phyloP scores from a whole-genome alignment of 345 rosid genomes.

The Gynandropsis gynandra region DNA sequence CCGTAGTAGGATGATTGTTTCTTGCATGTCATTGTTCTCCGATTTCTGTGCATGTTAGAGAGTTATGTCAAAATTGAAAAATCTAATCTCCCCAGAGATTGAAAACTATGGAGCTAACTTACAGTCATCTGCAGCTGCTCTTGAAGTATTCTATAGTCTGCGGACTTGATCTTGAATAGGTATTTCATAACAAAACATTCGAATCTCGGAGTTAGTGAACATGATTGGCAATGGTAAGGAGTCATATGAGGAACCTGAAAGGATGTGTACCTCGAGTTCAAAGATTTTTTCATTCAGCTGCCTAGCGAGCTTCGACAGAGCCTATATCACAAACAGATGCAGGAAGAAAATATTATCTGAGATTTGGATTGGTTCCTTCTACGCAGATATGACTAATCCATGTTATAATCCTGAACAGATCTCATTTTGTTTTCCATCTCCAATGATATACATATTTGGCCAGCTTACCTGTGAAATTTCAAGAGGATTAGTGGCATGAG shows the following conservation, averaged over 20 bases:
- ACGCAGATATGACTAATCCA: not conserved
- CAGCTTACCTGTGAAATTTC: conserved; percentile 95
- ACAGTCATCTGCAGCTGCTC: conserved; percentile 94
- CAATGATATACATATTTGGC: no score
- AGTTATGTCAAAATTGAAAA: conserved; percentile 5
- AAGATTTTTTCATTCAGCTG: conserved; percentile 90
- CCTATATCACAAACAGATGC: conserved; percentile 37
- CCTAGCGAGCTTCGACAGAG: conserved; percentile 68
- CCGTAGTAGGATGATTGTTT: conserved; percentile 60
- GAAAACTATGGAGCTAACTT: conserved; percentile 6
- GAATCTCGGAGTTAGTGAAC: conserved; percentile 6
- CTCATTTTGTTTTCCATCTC: conserved; percentile 1
- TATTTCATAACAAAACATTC: conserved; percentile 27
- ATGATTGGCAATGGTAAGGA: conserved; percentile 4
- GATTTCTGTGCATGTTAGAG: conserved; percentile 43
- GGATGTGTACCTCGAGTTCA: conserved; percentile 73
- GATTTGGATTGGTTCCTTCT: conserved; percentile 10
- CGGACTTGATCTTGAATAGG: conserved; percentile 62
- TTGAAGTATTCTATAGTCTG: conserved; percentile 93
- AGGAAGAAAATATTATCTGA: conserved; percentile 1
- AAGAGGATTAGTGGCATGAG: conserved; percentile 58
- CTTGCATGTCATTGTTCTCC: conserved; percentile 75
- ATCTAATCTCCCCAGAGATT: not conserved
- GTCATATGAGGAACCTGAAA: conserved; percentile 1
- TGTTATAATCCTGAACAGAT: not conserved